Evolutionary conservation across 495 filamentous ascomycete species (phyloP), one percentile per base, ranked within the genome.

Genomic region (Hypoxylon fuscum): DNA sequence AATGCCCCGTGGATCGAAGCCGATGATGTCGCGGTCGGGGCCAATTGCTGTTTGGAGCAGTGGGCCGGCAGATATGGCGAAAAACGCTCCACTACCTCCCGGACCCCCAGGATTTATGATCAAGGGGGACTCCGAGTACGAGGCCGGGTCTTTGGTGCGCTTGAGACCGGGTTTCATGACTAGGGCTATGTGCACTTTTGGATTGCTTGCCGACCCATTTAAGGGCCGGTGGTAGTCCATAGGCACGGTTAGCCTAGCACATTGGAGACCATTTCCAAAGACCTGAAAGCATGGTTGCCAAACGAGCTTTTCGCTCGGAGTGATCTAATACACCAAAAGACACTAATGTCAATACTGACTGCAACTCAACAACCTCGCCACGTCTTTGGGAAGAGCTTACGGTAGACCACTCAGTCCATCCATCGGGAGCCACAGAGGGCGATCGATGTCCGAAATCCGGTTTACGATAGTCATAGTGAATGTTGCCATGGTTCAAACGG

Each of bases 211-310:
- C 0, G 69, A 72, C 47, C 79, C 72, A 21, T 60, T 57, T 25
- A 73, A 32, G 0, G 70, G 66, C 5, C 75, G 68, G 38, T 79
- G 70, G 59, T 84, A 85, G 66, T 85, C 81, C 79, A 87, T 82
- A 3, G 85, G 84, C 6, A 87, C 79, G 29, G 81, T 77, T 5
- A 88, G 71, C 15, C 81, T 77, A 35, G 85, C 83, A 53, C 85
- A 87, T 62, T 77, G 75, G 55, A 83, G 76, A 8, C 61, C 10
- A 3, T 22, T 20, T 17, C 51, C 58, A 56, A 70, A 77, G 11
- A 55, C 29, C 5, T 14, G 34, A 20, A 70, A 70, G 57, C 76
- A 79, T 35, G 74, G 70, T 17, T 74, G 68, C 74, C 76, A 82
- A 56, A 71, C 44, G 10, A 82, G 71, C 37, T 80, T 72, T 34